Evolutionary conservation across 352 stramenopile species (phyloP).

Genomic region (Phytophthora tubulina): DNA sequence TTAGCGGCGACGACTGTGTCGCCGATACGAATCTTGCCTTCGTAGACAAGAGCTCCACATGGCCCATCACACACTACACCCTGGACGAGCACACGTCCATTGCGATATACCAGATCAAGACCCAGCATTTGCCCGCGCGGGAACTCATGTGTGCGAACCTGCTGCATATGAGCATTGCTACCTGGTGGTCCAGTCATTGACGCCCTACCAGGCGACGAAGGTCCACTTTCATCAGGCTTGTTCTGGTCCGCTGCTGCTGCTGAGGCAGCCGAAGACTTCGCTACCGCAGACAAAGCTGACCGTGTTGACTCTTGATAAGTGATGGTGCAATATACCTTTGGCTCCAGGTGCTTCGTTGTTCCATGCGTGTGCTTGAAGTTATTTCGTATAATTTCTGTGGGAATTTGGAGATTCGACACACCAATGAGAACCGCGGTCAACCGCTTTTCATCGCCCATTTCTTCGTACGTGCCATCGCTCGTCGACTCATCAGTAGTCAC

Average conservation of each 20-base stretch:
- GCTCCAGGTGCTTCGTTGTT: constrained; percentile 46
- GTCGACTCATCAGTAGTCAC: constrained; percentile 73
- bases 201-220: not conserved
- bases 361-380: constrained; percentile 52
- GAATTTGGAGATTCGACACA: constrained; percentile 78
- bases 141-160: constrained; percentile 77
- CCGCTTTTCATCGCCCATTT: constrained; percentile 72
- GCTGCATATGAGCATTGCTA: constrained; percentile 48
- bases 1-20: constrained; percentile 85
- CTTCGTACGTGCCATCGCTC: constrained; percentile 70
- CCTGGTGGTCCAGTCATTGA: constrained; percentile 16
- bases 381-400: constrained; percentile 41
- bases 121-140: constrained; percentile 63
- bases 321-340: constrained; percentile 87
- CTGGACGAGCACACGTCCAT: constrained; percentile 79
- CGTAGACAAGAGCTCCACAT: constrained; percentile 67
- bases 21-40: constrained; percentile 79
- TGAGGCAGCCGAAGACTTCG: constrained; percentile 47
- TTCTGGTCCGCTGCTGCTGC: constrained; percentile 16
- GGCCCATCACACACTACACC: constrained; percentile 74
- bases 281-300: constrained; percentile 73
- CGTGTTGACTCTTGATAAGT: constrained; percentile 82
- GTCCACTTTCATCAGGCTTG: constrained; percentile 26
- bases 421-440: constrained; percentile 80
- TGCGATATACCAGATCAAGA: constrained; percentile 86